These are phyloP conservation scores for Debaryomyces psychrophilus DNA, from an alignment of 1,139 yeast genomes.

Conservation along the genomic window DNA sequence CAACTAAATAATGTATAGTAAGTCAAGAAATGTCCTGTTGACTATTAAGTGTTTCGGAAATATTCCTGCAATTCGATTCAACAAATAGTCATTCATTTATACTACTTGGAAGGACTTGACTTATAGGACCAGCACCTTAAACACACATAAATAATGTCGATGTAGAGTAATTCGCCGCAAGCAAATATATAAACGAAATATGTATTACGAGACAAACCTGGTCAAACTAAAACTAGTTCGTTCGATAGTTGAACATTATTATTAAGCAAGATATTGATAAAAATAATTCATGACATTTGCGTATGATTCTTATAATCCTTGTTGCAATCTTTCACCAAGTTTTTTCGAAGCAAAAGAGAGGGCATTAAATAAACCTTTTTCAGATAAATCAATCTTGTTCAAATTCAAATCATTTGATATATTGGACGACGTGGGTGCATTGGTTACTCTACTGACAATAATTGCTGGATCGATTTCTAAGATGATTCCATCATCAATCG, in stretches of 20 bases:
- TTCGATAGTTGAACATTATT: slow-evolving; percentile 6
- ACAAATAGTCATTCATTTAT: too few species aligned
- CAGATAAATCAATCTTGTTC: slow-evolving; percentile 76
- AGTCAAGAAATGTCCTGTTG: too few species aligned
- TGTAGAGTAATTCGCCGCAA: not conserved
- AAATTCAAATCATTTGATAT: slow-evolving; percentile 49
- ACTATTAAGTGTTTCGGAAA: too few species aligned
- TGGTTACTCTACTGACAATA: slow-evolving; percentile 86
- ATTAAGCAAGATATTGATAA: slow-evolving; percentile 1
- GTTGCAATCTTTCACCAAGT: slow-evolving; percentile 84
- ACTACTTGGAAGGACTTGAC: too few species aligned
- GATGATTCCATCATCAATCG: slow-evolving; percentile 89
- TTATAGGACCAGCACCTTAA: too few species aligned
- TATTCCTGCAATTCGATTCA: too few species aligned
- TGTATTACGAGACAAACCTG: slow-evolving; percentile 5
- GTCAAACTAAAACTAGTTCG: slow-evolving; percentile 1
- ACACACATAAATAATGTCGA: not conserved
- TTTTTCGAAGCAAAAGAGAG: slow-evolving; percentile 88
- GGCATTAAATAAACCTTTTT: slow-evolving; percentile 85
- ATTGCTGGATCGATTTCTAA: slow-evolving; percentile 87
- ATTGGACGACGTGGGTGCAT: slow-evolving; percentile 58
- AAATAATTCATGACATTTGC: not conserved
- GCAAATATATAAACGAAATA: slow-evolving; percentile 2
- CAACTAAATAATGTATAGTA: too few species aligned
- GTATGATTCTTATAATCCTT: slow-evolving; percentile 49